Percentiles rank a stretch among this genome's conserved stretches.
These are phyloP conservation scores for Cinchona pubescens DNA, from an alignment of 257 asterid species.

Conservation along the genomic window DNA sequence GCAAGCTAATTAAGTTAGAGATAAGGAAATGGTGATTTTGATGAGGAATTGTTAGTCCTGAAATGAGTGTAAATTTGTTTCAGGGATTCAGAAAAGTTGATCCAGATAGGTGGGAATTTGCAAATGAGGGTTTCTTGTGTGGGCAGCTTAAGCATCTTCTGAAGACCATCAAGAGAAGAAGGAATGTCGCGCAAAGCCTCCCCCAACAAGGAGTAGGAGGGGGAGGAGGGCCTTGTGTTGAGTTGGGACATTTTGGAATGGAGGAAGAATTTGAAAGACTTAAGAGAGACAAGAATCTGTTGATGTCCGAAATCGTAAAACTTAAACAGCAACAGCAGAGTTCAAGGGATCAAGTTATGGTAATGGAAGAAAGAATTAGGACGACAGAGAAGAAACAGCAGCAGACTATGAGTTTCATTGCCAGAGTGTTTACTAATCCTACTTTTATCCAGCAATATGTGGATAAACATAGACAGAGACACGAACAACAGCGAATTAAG, in stretches of 20 bases:
- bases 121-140: slow-evolving; percentile 81
- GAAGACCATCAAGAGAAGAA: slow-evolving; percentile 71
- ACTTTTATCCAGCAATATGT: slow-evolving; percentile 47
- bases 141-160: slow-evolving; percentile 93
- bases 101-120: slow-evolving; percentile 94
- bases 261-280: slow-evolving; percentile 77
- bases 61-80: slow-evolving; percentile 15
- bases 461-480: slow-evolving; percentile 26
- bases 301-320: slow-evolving; percentile 62
- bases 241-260: slow-evolving; percentile 56
- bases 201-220: slow-evolving; percentile 43
- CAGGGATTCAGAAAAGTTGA: slow-evolving; percentile 95
- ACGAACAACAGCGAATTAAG: slow-evolving; percentile 33
- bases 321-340: slow-evolving; percentile 68
- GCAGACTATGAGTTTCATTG: slow-evolving; percentile 64
- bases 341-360: slow-evolving; percentile 47
- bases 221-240: slow-evolving; percentile 40
- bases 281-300: slow-evolving; percentile 45
- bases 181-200: slow-evolving; percentile 39
- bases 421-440: slow-evolving; percentile 60
- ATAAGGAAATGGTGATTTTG: neutral
- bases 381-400: slow-evolving; percentile 61
- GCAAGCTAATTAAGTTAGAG: slow-evolving; percentile 3
- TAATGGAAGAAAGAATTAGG: slow-evolving; percentile 54
- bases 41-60: neutral